Percentiles rank a stretch among this genome's conserved stretches.
phyloP scores from a whole-genome alignment of 345 rosid species.

The Citrus hindsii region DNA sequence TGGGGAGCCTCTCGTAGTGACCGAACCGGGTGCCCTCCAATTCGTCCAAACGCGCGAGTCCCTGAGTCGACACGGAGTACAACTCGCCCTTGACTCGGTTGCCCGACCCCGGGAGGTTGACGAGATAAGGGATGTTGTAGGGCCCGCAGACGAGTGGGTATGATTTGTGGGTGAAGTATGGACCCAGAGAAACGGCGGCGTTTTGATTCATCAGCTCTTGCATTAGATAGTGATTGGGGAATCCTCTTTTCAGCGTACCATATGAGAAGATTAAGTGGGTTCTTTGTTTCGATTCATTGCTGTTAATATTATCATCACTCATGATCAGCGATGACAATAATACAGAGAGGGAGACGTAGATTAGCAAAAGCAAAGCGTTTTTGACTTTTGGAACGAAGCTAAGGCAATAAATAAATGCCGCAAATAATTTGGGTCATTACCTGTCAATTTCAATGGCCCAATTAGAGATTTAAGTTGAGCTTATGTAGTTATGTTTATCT shows the following conservation, averaged over 20 bases:
- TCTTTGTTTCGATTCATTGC: constrained; percentile 1
- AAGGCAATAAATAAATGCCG: not conserved
- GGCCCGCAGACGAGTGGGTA: constrained; percentile 77
- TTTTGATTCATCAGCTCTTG: constrained; percentile 33
- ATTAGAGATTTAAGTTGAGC: not conserved
- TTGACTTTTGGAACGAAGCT: no score
- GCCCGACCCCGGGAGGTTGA: constrained; percentile 54
- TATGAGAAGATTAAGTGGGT: constrained; percentile 45
- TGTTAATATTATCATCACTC: no score
- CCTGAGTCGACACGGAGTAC: constrained; percentile 51
- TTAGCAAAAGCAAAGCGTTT: no score
- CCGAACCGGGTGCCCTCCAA: constrained; percentile 53
- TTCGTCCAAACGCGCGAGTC: constrained; percentile 52
- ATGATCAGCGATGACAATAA: no score
- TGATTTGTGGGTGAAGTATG: constrained; percentile 31
- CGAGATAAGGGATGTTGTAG: constrained; percentile 63
- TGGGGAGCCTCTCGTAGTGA: constrained; percentile 68
- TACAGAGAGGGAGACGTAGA: not conserved
- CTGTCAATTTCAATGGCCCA: not conserved
- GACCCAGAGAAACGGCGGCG: constrained; percentile 49
- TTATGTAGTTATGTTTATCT: no score
- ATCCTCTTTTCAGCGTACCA: constrained; percentile 64
- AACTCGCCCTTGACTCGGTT: constrained; percentile 58
- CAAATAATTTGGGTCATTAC: not conserved
- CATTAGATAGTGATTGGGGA: constrained; percentile 43